phyloP scores from a whole-genome alignment of 2,329 filamentous ascomycete species.

The Coniochaeta sp. region DNA sequence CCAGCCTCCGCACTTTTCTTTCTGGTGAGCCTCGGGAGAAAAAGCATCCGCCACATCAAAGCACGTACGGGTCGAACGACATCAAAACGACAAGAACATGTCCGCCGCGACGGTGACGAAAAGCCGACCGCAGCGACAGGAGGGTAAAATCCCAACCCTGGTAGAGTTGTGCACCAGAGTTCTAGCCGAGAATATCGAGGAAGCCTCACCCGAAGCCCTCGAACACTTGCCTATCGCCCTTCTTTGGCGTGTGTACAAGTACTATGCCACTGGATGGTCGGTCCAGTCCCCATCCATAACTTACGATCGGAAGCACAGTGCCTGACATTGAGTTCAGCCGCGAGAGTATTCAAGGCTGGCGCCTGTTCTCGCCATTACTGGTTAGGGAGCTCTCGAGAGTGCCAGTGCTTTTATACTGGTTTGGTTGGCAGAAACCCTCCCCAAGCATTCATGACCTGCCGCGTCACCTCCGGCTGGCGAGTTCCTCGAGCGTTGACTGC shows the following conservation, averaged over 20 bases:
- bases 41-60: no score
- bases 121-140: background rate
- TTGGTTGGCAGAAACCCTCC: background rate
- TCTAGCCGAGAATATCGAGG: background rate
- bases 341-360: background rate
- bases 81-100: background rate
- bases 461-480: background rate
- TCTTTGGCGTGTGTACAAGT: background rate
- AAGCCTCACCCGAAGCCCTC: background rate
- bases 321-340: background rate
- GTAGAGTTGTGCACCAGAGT: background rate
- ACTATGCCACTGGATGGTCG: background rate
- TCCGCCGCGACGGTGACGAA: background rate
- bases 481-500: constrained; percentile 20
- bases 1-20: no score
- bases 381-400: background rate
- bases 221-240: background rate
- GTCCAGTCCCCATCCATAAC: background rate
- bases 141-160: background rate
- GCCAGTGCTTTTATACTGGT: background rate
- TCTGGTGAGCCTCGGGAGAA: no score
- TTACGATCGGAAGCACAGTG: no score
- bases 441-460: background rate
- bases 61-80: no score
- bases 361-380: background rate